Percentiles rank a stretch among this genome's conserved stretches.
phyloP scores from a whole-genome alignment of 2,329 filamentous ascomycete genomes.

The Alternaria arborescens region DNA sequence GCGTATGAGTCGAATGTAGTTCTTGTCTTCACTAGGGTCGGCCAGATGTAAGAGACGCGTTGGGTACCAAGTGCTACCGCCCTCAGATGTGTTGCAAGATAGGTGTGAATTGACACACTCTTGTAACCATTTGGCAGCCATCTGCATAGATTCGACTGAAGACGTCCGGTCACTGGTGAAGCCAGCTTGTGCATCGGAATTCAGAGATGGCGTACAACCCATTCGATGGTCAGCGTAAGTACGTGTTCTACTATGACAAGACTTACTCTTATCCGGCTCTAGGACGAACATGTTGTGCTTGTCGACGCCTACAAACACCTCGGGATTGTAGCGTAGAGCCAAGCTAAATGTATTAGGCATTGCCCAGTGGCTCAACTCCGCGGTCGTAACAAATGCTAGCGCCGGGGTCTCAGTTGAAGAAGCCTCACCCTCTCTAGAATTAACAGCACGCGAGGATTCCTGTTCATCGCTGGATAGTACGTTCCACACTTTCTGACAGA shows the following conservation, averaged over 20 bases:
- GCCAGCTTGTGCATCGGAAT: neutral
- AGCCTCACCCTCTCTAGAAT: neutral
- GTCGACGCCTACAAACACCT: too few relatives aligned
- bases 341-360: neutral
- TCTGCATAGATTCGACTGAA: neutral
- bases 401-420: neutral
- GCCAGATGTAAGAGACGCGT: constrained; percentile 17
- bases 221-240: neutral
- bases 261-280: neutral
- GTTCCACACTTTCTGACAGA: neutral
- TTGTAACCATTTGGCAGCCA: constrained; percentile 4
- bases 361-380: neutral
- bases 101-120: constrained; percentile 3
- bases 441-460: neutral
- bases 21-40: neutral
- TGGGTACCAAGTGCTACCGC: constrained; percentile 6
- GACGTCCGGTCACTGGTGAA: neutral
- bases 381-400: neutral
- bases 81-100: neutral
- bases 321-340: neutral
- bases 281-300: neutral
- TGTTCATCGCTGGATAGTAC: neutral
- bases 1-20: constrained; percentile 8
- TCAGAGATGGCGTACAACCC: neutral
- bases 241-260: neutral